A percentile compares a stretch with the other conserved stretches of the same genome.
Conservation (phyloP, 345 rosid genomes). For the Eucalyptus curtisii region DNA sequence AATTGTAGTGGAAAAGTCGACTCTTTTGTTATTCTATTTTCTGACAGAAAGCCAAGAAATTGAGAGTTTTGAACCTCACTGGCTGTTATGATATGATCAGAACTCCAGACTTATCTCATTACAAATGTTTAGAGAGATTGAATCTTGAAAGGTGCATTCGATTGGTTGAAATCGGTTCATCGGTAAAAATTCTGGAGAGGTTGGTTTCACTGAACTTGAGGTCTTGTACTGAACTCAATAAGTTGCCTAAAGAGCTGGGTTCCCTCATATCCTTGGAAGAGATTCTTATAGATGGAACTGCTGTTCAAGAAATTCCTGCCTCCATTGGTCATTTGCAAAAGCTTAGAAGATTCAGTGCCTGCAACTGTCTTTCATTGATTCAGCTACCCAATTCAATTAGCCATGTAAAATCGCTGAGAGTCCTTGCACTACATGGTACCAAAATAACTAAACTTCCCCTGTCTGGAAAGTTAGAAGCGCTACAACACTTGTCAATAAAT, state of each 20-base stretch:
- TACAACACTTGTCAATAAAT: not conserved
- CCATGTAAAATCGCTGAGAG: not conserved
- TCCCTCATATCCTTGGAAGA: not conserved
- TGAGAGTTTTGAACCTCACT: not conserved
- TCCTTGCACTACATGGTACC: not conserved
- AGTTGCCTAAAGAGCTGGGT: not conserved
- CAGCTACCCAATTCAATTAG: not conserved
- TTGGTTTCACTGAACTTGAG: not conserved
- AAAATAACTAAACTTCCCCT: not conserved
- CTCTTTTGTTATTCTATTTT: not conserved
- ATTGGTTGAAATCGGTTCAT: not conserved
- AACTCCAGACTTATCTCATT: not conserved
- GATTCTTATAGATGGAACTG: not conserved
- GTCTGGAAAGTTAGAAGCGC: not conserved
- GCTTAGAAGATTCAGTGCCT: not conserved
- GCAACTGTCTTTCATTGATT: not conserved
- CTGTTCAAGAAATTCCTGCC: not conserved
- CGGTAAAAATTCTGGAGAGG: not conserved
- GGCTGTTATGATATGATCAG: not conserved
- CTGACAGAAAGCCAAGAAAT: not conserved
- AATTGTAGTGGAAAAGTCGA: not conserved
- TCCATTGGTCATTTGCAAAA: not conserved
- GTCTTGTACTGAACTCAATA: not conserved
- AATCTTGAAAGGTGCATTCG: not conserved
- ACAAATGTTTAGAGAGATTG: not conserved